Evolutionary conservation across 495 filamentous ascomycete genomes (phyloP).

Genomic region (Xylaria intraflava): DNA sequence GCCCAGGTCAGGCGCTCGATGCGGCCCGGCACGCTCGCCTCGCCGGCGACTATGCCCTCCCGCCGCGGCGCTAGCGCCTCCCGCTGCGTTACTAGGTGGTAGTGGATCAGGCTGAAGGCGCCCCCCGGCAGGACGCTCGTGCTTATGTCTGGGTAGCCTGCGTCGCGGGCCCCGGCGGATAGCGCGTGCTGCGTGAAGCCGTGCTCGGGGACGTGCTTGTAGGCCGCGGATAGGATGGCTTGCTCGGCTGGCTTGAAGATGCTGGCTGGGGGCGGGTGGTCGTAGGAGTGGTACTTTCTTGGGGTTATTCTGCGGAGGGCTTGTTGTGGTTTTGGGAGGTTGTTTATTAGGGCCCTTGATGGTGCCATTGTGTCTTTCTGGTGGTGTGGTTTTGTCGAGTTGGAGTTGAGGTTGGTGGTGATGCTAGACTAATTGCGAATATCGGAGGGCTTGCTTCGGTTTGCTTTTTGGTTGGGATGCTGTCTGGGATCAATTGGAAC

Average conservation of each 20-base stretch:
- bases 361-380: constrained; percentile 7
- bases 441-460: too few relatives aligned
- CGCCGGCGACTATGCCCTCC: constrained; percentile 19
- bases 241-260: constrained; percentile 67
- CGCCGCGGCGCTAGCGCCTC: constrained; percentile 31
- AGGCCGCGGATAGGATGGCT: constrained; percentile 72
- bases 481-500: too few relatives aligned
- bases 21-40: constrained; percentile 35
- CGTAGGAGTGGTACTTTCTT: constrained; percentile 66
- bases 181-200: constrained; percentile 74
- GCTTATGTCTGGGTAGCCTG: constrained; percentile 79
- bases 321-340: not conserved
- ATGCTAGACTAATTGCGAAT: not conserved
- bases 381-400: not conserved
- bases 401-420: not conserved
- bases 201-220: constrained; percentile 69
- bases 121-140: constrained; percentile 73
- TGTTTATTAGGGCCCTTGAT: constrained; percentile 6
- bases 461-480: too few relatives aligned
- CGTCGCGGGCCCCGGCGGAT: constrained; percentile 69
- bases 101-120: constrained; percentile 74
- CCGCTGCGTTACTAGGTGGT: constrained; percentile 65
- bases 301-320: too few relatives aligned
- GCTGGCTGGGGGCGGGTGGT: constrained; percentile 48
- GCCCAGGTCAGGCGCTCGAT: constrained; percentile 62